phyloP scores from a whole-genome alignment of 495 filamentous ascomycete genomes.

The Talaromyces stipitatus region DNA sequence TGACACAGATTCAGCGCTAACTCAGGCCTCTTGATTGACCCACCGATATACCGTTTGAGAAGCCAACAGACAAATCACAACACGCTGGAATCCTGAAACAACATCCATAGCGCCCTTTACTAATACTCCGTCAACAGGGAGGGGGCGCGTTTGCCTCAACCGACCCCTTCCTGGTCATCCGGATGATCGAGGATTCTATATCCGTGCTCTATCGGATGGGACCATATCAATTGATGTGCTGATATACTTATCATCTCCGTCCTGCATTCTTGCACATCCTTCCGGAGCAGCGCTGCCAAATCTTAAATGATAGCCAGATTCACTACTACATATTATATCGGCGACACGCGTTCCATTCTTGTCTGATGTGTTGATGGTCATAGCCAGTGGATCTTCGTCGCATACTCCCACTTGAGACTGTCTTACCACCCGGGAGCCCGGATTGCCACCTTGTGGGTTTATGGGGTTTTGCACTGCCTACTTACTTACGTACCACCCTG shows the following conservation, averaged over 20 bases:
- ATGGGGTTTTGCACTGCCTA: not conserved
- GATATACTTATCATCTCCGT: not conserved
- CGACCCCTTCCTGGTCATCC: not conserved
- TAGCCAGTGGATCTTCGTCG: not conserved
- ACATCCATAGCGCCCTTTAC: not conserved
- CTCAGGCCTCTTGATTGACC: not conserved
- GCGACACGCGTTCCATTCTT: not conserved
- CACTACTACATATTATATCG: not conserved
- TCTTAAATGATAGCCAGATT: not conserved
- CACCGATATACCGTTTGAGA: not conserved
- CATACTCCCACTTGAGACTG: not conserved
- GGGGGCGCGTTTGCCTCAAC: not conserved
- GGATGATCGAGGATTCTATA: too few relatives aligned
- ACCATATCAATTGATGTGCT: too few relatives aligned
- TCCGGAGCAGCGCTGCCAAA: not conserved
- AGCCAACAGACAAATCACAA: not conserved
- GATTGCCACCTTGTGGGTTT: not conserved
- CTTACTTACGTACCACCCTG: not conserved
- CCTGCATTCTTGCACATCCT: not conserved
- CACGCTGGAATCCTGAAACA: not conserved
- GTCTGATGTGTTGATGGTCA: not conserved
- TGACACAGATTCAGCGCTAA: not conserved
- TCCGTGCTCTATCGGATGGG: too few relatives aligned
- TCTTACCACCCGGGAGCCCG: not conserved
- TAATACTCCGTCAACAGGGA: not conserved